Evolutionary conservation across 2,329 filamentous ascomycete genomes (phyloP), one percentile per base, ranked within the genome.

Genomic region (Alternaria viburni): DNA sequence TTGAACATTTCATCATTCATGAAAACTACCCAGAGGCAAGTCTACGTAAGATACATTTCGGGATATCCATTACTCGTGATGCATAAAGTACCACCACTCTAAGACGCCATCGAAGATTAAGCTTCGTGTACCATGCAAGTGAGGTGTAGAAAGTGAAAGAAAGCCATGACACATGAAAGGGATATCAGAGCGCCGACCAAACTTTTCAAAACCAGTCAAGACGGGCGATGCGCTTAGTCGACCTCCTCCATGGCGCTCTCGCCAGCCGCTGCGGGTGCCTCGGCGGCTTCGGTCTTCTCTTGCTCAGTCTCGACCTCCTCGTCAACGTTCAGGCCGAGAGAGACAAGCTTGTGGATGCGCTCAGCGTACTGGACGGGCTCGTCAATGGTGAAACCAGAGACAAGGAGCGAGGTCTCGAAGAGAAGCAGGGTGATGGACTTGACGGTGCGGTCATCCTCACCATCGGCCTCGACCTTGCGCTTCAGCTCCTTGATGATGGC

Each of bases 241-340:
- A 99, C 96, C 90, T 99, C 96, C 90, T 99, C 96, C 96, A 99
- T 99, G 82, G 94, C 91, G 86, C 91, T 96, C 89, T 97, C 93
- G 75, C 90, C 91, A 70, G 91, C 85, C 62, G 86, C 86, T 75
- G 90, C 84, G 61, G 88, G 85, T 61, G 89, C 83, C 69, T 88
- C 87, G 65, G 86, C 86, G 59, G 61, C 52, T 41, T 72, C 69
- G 65, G 87, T 86, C 69, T 85, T 86, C 82, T 87, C 86, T 73
- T 85, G 84, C 65, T 81, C 76, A 61, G 89, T 88, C 84, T 97
- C 93, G 61, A 92, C 89, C 80, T 94, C 91, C 86, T 97, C 95
- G 75, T 98, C 95, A 70, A 99, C 92, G 88, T 98, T 97, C 81
- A 99, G 87, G 76, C 96, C 96, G 68, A 99, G 91, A 74, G 95